phyloP scores from a whole-genome alignment of 192 early-diverging fungal species.

The Coemansia sp. region DNA sequence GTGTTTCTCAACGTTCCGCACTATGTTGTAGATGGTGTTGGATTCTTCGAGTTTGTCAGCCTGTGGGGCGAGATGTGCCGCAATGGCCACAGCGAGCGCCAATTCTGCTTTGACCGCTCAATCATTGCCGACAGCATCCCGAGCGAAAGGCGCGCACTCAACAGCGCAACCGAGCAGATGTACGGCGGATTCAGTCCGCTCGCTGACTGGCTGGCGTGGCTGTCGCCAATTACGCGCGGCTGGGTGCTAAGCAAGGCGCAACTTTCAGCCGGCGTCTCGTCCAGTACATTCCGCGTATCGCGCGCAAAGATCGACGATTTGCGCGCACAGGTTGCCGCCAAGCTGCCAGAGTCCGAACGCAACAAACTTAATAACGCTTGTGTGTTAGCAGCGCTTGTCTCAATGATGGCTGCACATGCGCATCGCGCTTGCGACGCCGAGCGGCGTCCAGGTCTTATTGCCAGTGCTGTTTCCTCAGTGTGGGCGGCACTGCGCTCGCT shows the following conservation, averaged over 20 bases:
- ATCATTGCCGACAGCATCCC: constrained; percentile 38
- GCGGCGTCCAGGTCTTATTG: neutral
- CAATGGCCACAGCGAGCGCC: constrained; percentile 5
- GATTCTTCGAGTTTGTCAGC: constrained; percentile 43
- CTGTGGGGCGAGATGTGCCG: constrained; percentile 40
- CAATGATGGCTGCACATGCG: constrained; percentile 40
- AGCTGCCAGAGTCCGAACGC: neutral
- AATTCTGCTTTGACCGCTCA: constrained; percentile 39
- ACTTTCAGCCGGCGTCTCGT: constrained; percentile 23
- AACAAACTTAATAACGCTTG: constrained; percentile 9
- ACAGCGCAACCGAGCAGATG: constrained; percentile 14
- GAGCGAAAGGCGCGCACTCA: constrained; percentile 23
- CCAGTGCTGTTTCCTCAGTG: neutral
- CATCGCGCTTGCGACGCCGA: constrained; percentile 26
- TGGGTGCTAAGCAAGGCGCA: constrained; percentile 31
- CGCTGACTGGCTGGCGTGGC: constrained; percentile 49
- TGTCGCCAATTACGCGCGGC: constrained; percentile 42
- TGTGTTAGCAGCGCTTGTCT: constrained; percentile 41
- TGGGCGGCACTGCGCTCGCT: neutral
- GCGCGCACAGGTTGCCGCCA: constrained; percentile 12
- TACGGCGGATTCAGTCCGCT: constrained; percentile 33
- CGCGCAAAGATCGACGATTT: constrained; percentile 12
- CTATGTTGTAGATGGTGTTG: constrained; percentile 46
- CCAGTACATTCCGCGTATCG: constrained; percentile 41
- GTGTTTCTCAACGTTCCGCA: constrained; percentile 48